phyloP scores from a whole-genome alignment of 2,329 filamentous ascomycete genomes.

The Penicillium vulpinum region DNA sequence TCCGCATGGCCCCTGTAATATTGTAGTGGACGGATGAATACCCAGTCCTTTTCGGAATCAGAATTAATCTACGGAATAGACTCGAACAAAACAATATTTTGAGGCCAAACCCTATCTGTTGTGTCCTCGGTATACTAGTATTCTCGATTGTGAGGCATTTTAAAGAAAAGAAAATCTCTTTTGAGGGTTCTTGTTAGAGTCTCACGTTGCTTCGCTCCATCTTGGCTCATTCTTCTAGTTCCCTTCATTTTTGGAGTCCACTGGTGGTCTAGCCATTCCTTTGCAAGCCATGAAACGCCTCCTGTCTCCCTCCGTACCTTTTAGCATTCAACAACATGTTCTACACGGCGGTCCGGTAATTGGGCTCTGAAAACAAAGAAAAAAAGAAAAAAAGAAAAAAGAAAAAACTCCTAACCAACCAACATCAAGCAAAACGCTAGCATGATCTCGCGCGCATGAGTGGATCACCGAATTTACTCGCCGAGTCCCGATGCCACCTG shows the following conservation, averaged over 20 bases:
- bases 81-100: not conserved
- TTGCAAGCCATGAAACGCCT: not conserved
- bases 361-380: not conserved
- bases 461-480: not conserved
- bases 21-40: not conserved
- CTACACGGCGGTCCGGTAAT: not conserved
- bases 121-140: not conserved
- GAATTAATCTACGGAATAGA: no score
- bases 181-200: not conserved
- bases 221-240: not conserved
- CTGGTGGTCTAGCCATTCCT: not conserved
- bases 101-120: not conserved
- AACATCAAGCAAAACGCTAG: no score
- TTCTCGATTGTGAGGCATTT: not conserved
- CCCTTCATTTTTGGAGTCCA: not conserved
- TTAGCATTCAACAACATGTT: not conserved
- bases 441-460: slow-evolving; percentile 3
- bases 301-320: not conserved
- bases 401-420: no score
- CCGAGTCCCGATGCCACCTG: slow-evolving; percentile 10
- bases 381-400: not conserved
- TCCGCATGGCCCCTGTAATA: not conserved
- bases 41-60: not conserved
- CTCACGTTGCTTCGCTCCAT: not conserved
- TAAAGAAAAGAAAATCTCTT: not conserved